Conservation (phyloP, 202 grass and related monocot species). For the Cymbopogon flexuosus region DNA sequence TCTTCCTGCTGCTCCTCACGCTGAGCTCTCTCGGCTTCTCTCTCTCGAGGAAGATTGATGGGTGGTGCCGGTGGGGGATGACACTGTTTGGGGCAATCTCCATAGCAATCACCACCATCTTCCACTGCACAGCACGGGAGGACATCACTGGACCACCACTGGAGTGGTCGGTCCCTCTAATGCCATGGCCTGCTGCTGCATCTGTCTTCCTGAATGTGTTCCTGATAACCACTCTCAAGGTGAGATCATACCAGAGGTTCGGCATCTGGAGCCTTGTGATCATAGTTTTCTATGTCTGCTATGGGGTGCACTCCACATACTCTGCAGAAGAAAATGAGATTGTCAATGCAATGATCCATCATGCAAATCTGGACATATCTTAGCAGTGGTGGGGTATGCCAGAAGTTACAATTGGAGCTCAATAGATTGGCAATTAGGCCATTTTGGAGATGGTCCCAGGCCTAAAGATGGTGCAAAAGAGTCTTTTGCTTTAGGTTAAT, state of each 20-base stretch:
- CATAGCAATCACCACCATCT: conserved; percentile 25
- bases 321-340: conserved; percentile 55
- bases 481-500: conserved; percentile 37
- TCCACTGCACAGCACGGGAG: conserved; percentile 28
- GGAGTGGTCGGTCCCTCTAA: conserved; percentile 56
- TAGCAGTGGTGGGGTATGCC: conserved; percentile 14
- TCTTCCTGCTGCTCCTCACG: conserved; percentile 58
- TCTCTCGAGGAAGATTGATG: conserved; percentile 43
- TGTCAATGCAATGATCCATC: conserved; percentile 31
- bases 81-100: conserved; percentile 25
- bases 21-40: conserved; percentile 56
- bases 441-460: conserved; percentile 28
- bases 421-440: background rate
- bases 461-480: conserved; percentile 26
- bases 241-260: conserved; percentile 54
- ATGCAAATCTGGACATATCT: conserved; percentile 33
- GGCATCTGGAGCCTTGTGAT: conserved; percentile 49
- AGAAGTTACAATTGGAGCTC: conserved; percentile 16
- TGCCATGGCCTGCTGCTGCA: conserved; percentile 68
- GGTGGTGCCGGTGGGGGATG: conserved; percentile 36
- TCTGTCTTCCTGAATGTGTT: conserved; percentile 76
- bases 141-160: background rate
- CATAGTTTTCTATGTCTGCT: conserved; percentile 56
- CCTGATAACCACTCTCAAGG: conserved; percentile 53
- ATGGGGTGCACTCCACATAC: conserved; percentile 69